phyloP scores from a whole-genome alignment of 768 basidiomycete species.

The Hortiboletus campestris region DNA sequence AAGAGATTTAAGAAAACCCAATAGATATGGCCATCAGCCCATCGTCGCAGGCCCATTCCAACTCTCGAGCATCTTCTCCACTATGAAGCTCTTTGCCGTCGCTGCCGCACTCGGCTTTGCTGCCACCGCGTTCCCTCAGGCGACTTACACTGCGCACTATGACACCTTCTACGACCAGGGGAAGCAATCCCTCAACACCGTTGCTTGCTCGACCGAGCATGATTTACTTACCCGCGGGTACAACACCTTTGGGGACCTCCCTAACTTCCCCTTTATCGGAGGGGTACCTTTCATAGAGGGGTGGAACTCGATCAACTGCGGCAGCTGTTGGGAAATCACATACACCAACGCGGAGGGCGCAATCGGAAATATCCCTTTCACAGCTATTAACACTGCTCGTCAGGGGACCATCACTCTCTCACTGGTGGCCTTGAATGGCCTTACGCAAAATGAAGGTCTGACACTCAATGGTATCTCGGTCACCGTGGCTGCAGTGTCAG shows the following conservation, averaged over 20 bases:
- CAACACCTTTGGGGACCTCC: neutral
- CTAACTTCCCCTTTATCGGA: neutral
- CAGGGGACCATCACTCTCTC: conserved; percentile 31
- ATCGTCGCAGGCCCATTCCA: neutral
- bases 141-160: conserved; percentile 34
- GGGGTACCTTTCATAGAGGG: neutral
- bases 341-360: conserved; percentile 15
- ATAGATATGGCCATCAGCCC: neutral
- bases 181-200: conserved; percentile 37
- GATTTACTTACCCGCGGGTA: conserved; percentile 16
- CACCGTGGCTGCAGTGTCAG: conserved; percentile 5
- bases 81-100: conserved; percentile 7
- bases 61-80: neutral
- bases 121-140: neutral
- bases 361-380: conserved; percentile 42
- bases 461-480: conserved; percentile 27
- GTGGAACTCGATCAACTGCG: neutral
- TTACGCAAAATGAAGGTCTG: conserved; percentile 33
- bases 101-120: conserved; percentile 7
- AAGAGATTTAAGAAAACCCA: neutral
- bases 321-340: neutral
- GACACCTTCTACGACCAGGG: conserved; percentile 51
- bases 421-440: conserved; percentile 31
- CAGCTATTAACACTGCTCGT: conserved; percentile 50
- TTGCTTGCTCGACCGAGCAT: conserved; percentile 52